These are phyloP conservation scores for Trichoderma erinaceum DNA, from an alignment of 495 filamentous ascomycete species.

Conservation along the genomic window DNA sequence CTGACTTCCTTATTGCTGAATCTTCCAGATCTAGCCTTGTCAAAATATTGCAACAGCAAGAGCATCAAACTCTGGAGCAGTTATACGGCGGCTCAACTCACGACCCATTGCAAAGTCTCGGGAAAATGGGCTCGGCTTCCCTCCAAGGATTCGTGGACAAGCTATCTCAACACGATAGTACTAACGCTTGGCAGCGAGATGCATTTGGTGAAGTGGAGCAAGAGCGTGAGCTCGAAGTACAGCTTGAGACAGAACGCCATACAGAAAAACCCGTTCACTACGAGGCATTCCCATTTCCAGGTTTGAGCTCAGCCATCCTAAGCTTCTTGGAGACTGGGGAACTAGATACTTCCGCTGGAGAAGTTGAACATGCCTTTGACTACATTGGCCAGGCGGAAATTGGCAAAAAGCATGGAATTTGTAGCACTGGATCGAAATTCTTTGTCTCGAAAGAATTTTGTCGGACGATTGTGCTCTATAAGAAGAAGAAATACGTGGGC, in stretches of 20 bases:
- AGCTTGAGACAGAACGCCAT: slow-evolving; percentile 47
- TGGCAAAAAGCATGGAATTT: slow-evolving; percentile 24
- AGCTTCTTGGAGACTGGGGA: slow-evolving; percentile 26
- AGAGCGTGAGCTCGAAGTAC: slow-evolving; percentile 42
- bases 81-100: slow-evolving; percentile 29
- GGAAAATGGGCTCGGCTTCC: slow-evolving; percentile 26
- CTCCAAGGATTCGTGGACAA: slow-evolving; percentile 27
- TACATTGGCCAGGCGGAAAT: slow-evolving; percentile 25
- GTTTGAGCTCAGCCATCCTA: slow-evolving; percentile 25
- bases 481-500: neutral
- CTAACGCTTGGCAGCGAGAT: slow-evolving; percentile 31
- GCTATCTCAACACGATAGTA: slow-evolving; percentile 28
- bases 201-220: slow-evolving; percentile 50
- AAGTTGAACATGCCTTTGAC: slow-evolving; percentile 25
- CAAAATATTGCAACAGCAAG: slow-evolving; percentile 31
- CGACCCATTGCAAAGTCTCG: slow-evolving; percentile 18
- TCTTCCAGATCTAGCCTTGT: slow-evolving; percentile 16
- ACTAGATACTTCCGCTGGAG: slow-evolving; percentile 21
- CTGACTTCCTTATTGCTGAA: slow-evolving; percentile 16
- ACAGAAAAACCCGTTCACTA: slow-evolving; percentile 32
- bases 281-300: slow-evolving; percentile 27
- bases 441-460: slow-evolving; percentile 34
- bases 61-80: slow-evolving; percentile 32
- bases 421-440: slow-evolving; percentile 23
- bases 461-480: slow-evolving; percentile 20